Evolutionary conservation across 805 yeast genomes (phyloP), one percentile per base, ranked within the genome.

Genomic region (Candida caryicola): DNA sequence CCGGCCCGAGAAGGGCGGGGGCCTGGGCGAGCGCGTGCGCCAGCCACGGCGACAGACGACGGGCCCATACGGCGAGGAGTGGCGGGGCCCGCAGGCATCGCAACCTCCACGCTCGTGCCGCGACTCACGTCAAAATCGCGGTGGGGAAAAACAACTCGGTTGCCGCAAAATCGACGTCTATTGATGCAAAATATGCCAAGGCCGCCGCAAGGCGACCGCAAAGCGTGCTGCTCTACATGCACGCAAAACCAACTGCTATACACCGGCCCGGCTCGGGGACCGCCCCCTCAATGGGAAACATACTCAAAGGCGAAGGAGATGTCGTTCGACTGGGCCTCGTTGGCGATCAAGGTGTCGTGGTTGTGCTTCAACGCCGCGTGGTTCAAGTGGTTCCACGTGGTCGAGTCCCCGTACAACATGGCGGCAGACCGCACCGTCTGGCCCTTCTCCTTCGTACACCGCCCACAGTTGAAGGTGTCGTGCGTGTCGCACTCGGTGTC

Each of bases 351-450:
- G 43, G 77, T 74, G 55, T 93, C 99, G 50, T 88, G 85, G 15
- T 90, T 85, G 23, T 65, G 62, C 18, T 59, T 65, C 53, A 93
- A 66, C 2, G 75, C 78, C 3, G 68, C 74, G 43, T 75, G 85
- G 43, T 81, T 76, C 40, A 86, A 71, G 64, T 93, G 99, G 58
- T 93, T 91, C 99, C 99, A 91, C 0, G 97, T 82, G 0, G 97
- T 93, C 0, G 98, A 86, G 62, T 93, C 99, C 46, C 99, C 99
- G 57, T 93, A 93, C 23, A 93, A 65, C 96, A 93, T 90, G 0
- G 95, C 95, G 0, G 81, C 77, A 0, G 96, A 75, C 47, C 76
- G 81, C 4, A 69, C 52, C 21, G 63, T 45, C 63, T 93, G 99
- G 3, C 70, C 70, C 23, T 50, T 36, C 6, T 49, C 59, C 9